Percentiles rank a stretch among this genome's conserved stretches.
Evolutionary conservation across 2,329 filamentous ascomycete species (phyloP).

Genomic region (Pleoardoris graminearum): DNA sequence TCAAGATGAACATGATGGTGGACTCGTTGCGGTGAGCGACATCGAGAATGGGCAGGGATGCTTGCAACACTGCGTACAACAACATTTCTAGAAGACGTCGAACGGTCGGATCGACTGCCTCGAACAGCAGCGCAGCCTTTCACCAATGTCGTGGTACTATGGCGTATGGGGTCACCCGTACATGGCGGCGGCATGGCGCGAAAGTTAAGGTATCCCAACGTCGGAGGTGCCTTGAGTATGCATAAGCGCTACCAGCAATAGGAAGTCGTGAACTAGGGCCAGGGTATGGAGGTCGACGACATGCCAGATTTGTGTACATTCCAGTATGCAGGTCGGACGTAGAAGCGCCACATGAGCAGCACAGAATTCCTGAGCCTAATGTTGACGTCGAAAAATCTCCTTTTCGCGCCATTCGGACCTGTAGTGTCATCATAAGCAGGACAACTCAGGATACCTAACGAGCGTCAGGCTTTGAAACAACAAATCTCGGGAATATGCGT

Average conservation of each 20-base stretch:
- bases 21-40: not conserved
- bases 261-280: not conserved
- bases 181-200: conserved; percentile 2
- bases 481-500: not conserved
- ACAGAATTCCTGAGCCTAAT: not conserved
- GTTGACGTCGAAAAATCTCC: not conserved
- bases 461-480: conserved; percentile 2
- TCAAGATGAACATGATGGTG: not conserved
- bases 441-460: not conserved
- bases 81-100: not conserved
- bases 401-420: not conserved
- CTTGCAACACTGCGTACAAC: not conserved
- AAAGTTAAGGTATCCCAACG: not conserved
- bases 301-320: not conserved
- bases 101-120: conserved; percentile 4
- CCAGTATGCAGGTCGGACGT: not conserved
- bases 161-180: not conserved
- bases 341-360: not conserved
- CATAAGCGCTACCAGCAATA: conserved; percentile 5
- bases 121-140: conserved; percentile 11
- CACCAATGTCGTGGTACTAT: not conserved
- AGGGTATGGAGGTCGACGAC: not conserved
- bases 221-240: not conserved
- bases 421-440: not conserved
- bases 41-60: not conserved